phyloP scores from a whole-genome alignment of 2,329 filamentous ascomycete genomes.

The Blastomyces gilchristii region DNA sequence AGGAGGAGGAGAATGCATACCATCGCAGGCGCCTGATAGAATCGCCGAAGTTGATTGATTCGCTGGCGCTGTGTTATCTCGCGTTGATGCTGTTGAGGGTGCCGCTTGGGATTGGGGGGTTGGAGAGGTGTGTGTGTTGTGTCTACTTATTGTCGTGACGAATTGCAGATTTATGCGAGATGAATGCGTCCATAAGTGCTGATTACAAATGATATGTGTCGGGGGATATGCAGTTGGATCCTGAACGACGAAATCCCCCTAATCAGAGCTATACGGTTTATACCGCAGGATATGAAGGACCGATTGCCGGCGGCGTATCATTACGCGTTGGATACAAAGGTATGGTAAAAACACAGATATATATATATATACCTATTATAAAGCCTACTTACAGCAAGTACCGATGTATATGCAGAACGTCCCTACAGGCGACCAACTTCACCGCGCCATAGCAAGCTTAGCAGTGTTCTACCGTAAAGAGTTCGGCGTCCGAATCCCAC shows the following conservation, averaged over 20 bases:
- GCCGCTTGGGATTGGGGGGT: slow-evolving; percentile 63
- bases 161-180: background rate
- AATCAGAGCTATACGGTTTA: slow-evolving; percentile 46
- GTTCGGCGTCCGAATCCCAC: slow-evolving; percentile 61
- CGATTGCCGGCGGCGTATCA: slow-evolving; percentile 35
- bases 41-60: slow-evolving; percentile 61
- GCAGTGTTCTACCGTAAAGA: slow-evolving; percentile 54
- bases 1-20: slow-evolving; percentile 26
- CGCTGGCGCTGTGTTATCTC: slow-evolving; percentile 68
- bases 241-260: slow-evolving; percentile 60
- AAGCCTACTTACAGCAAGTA: slow-evolving; percentile 17
- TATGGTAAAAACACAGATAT: slow-evolving; percentile 15
- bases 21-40: slow-evolving; percentile 26
- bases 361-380: background rate
- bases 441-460: slow-evolving; percentile 52
- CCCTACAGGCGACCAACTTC: slow-evolving; percentile 48
- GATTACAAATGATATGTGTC: slow-evolving; percentile 12
- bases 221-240: slow-evolving; percentile 48
- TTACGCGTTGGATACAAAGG: slow-evolving; percentile 31
- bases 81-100: slow-evolving; percentile 64
- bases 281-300: slow-evolving; percentile 37
- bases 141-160: no score
- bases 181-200: slow-evolving; percentile 3
- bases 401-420: slow-evolving; percentile 22
- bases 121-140: slow-evolving; percentile 40